These are phyloP conservation scores for barrel medic (Medicago truncatula) DNA, from an alignment of 306 rosid genomes.

Conservation along the genomic window MtrunA17r5.0-ANR NC_053045.1:40029001-40029500, in stretches of 20 bases:
- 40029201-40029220: slow-evolving; percentile 20
- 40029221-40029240: slow-evolving; percentile 36
- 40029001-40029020: slow-evolving; percentile 17
- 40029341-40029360: slow-evolving; percentile 29
- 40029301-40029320: slow-evolving; percentile 49
- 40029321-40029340: slow-evolving; percentile 46
- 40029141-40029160: slow-evolving; percentile 26
- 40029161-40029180: slow-evolving; percentile 25
- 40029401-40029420: slow-evolving; percentile 53
- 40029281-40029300: slow-evolving; percentile 32
- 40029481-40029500: slow-evolving; percentile 1
- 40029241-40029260: slow-evolving; percentile 42
- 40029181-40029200: slow-evolving; percentile 33
- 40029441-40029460: slow-evolving; percentile 57
- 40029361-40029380: slow-evolving; percentile 37
- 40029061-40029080: slow-evolving; percentile 31
- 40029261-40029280: slow-evolving; percentile 43
- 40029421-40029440: slow-evolving; percentile 52
- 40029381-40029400: slow-evolving; percentile 50
- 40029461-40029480: slow-evolving; percentile 48
- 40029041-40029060: slow-evolving; percentile 35
- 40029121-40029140: slow-evolving; percentile 40
- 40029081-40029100: slow-evolving; percentile 30
- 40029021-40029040: slow-evolving; percentile 32
- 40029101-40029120: slow-evolving; percentile 24